Evolutionary conservation across 352 stramenopile genomes (phyloP), one percentile per base, ranked within the genome.

Genomic region (Phytophthora syringae): DNA sequence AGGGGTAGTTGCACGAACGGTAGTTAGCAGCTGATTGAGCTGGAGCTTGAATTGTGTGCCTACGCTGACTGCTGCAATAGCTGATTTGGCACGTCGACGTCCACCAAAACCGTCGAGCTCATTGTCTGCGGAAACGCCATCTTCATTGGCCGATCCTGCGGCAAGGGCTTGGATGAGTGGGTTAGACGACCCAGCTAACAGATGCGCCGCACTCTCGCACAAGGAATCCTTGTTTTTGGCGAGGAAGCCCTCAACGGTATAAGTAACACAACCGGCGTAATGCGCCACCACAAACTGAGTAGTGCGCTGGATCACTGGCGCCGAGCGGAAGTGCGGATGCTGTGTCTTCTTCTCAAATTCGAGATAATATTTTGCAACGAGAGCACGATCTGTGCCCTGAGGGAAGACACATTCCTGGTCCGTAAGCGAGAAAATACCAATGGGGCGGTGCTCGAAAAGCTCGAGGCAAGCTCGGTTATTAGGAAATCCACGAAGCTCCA

Each of bases 41-140:
- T 99, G 97, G 20, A 86, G 79, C 52, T 95, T 96, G 74, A 99
- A 99, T 68, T 98, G 92, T 10, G 88, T 93, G 18, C 88, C 92
- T 9, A 96, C 83, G 49, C 82, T 94, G 9, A 83, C 69, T 0
- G 86, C 84, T 18, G 76, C 74, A 27, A 94, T 90, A 1, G 81
- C 67, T 15, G 87, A 94, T 47, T 85, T 86, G 5, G 59, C 70
- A 27, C 77, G 77, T 24, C 80, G 76, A 37, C 72, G 65, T 13
- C 60, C 48, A 21, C 49, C 61, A 52, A 51, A 64, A 27, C 60
- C 61, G 6, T 75, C 70, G 5, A 57, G 6, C 3, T 61, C 52
- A 22, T 34, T 56, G 20, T 64, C 52, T 28, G 20, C 59, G 7
- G 28, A 47, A 7, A 12, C 40, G 34, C 22, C 32, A 37, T 66